Base-by-base conservation (phyloP, 441 rosid species). In the Codiaeum variegatum region DNA sequence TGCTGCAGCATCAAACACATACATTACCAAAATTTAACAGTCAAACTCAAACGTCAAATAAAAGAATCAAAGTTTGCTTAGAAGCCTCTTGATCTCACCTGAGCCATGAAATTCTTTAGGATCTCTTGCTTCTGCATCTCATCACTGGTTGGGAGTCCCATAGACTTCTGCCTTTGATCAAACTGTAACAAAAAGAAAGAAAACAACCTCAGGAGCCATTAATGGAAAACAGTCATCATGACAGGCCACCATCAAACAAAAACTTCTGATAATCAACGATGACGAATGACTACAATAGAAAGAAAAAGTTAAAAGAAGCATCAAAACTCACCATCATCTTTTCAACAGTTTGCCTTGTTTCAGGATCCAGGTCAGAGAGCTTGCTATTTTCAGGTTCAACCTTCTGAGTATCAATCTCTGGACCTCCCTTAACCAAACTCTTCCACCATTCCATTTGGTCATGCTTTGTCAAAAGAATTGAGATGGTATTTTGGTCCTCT, bases 371-470 rank as follows among this genome's bases (percentile, higher is more conserved):
- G 81, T 95, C 99, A 64, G 90, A 82, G 26, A 95, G 80, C 77
- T 90, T 93, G 82, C 97, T 92, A 77, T 64, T 90, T 82, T 95
- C 98, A 51, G 99, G 98, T 78, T 95, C 98, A 76, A 92, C 97
- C 77, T 93, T 95, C 81, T 93, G 99, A 2, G 99, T 93, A 71
- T 95, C 95, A 42, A 91, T 80, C 69, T 95, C 96, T 73, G 99
- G 95, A 55, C 82, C 99, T 62, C 98, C 99, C 76, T 95, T 93
- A 72, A 91, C 81, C 79, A 92, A 52, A 24, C 83, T 85, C 73
- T 88, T 90, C 99, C 99, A 95, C 98, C 98, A 95, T 46, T 91
- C 93, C 99, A 93, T 87, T 76, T 93, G 97, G 76, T 93, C 89
- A 63, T 88, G 90, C 90, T 95, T 95, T 21, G 99, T 95, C 85